Conservation (phyloP, 495 filamentous ascomycete genomes). For the Saxispiralis lemnorum region DNA sequence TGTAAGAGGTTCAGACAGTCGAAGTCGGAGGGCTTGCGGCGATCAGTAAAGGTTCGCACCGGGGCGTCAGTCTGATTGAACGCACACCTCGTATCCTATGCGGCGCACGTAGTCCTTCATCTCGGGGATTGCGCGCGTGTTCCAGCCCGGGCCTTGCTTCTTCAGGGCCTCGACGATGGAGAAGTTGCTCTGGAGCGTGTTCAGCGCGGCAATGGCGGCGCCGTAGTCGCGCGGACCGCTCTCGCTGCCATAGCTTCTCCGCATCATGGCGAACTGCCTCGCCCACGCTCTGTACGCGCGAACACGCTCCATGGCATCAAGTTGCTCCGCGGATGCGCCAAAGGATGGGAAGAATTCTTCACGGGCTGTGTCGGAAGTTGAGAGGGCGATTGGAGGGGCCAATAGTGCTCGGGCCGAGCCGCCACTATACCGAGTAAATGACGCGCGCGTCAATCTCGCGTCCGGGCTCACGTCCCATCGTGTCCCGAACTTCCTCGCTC, state of each 20-base stretch:
- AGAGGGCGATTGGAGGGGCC: too few species aligned
- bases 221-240: conserved; percentile 24
- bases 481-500: too few species aligned
- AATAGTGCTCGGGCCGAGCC: too few species aligned
- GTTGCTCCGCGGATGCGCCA: too few species aligned
- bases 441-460: too few species aligned
- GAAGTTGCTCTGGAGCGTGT: conserved; percentile 77
- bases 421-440: too few species aligned
- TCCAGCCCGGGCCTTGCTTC: conserved; percentile 48
- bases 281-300: not conserved
- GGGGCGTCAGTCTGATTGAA: not conserved
- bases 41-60: not conserved
- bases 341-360: too few species aligned
- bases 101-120: conserved; percentile 59
- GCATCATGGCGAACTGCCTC: not conserved
- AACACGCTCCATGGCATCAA: not conserved
- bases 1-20: conserved; percentile 60
- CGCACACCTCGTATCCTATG: conserved; percentile 60
- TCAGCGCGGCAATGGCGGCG: conserved; percentile 72
- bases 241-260: conserved; percentile 3
- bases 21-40: conserved; percentile 49
- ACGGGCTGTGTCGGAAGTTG: too few species aligned
- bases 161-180: conserved; percentile 56
- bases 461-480: too few species aligned
- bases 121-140: conserved; percentile 51